Percentiles rank a stretch among this genome's conserved stretches.
phyloP scores from a whole-genome alignment of 2,329 filamentous ascomycete species.

The Juglanconis sp. region DNA sequence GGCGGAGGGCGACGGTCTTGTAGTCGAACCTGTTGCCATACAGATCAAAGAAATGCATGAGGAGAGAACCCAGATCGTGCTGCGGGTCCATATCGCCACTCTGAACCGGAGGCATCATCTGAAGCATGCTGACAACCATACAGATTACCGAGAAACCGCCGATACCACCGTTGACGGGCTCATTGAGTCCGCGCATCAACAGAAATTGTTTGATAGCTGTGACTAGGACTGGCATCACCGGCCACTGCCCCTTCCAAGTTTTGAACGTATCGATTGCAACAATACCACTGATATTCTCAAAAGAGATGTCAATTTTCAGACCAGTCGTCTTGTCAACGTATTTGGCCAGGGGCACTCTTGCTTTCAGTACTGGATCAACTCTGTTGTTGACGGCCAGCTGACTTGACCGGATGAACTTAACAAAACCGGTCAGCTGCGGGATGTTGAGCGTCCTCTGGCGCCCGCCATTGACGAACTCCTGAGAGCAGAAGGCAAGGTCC shows the following conservation, averaged over 20 bases:
- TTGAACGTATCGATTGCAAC: conserved; percentile 77
- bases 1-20: conserved; percentile 65
- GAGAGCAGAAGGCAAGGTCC: conserved; percentile 78
- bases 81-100: conserved; percentile 55
- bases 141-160: conserved; percentile 95
- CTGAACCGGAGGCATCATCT: conserved; percentile 71
- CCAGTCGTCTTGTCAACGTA: conserved; percentile 76
- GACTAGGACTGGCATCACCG: conserved; percentile 81
- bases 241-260: conserved; percentile 74
- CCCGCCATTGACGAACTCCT: conserved; percentile 53
- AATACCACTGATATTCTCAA: conserved; percentile 85
- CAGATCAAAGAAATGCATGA: conserved; percentile 85
- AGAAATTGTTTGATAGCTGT: conserved; percentile 90
- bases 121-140: conserved; percentile 83
- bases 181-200: conserved; percentile 83
- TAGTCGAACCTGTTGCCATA: conserved; percentile 83
- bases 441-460: conserved; percentile 39
- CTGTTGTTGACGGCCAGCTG: conserved; percentile 56
- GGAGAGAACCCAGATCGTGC: conserved; percentile 72
- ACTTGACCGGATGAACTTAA: conserved; percentile 52
- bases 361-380: conserved; percentile 67
- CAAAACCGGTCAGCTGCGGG: conserved; percentile 60
- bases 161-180: conserved; percentile 85
- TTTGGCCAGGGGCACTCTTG: conserved; percentile 90
- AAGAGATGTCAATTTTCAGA: conserved; percentile 87